These are phyloP conservation scores for Monosporozyma servazzii DNA, from an alignment of 805 yeast species.

Conservation along the genomic window DNA sequence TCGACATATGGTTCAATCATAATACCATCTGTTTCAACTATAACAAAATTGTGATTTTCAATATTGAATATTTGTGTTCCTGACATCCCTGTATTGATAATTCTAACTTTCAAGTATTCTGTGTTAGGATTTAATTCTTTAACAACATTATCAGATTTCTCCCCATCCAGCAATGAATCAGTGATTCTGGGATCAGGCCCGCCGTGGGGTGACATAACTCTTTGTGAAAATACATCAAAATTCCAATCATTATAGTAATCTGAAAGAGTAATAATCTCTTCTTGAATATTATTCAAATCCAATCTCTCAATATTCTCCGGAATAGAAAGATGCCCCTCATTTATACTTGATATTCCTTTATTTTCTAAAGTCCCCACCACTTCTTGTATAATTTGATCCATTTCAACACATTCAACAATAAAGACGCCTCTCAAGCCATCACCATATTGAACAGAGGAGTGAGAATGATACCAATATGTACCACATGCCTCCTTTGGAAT, in stretches of 20 bases:
- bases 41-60: conserved; percentile 43
- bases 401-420: conserved; percentile 42
- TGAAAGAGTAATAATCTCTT: conserved; percentile 46
- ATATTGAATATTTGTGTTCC: conserved; percentile 47
- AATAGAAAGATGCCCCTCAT: neutral
- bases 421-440: conserved; percentile 44
- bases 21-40: conserved; percentile 54
- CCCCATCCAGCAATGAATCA: conserved; percentile 22
- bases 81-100: conserved; percentile 49
- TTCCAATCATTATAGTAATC: conserved; percentile 51
- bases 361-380: conserved; percentile 5
- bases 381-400: conserved; percentile 30
- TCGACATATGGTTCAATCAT: conserved; percentile 41
- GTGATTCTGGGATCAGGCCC: conserved; percentile 24
- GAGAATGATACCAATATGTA: conserved; percentile 52
- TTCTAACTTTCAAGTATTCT: conserved; percentile 38
- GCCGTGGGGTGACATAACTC: conserved; percentile 14
- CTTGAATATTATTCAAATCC: conserved; percentile 33
- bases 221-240: conserved; percentile 32
- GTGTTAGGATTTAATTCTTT: conserved; percentile 35
- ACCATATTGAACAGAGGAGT: conserved; percentile 40
- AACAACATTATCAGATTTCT: conserved; percentile 7
- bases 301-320: neutral
- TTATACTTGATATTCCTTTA: neutral
- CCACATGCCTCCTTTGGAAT: conserved; percentile 38